Percentiles rank a stretch among this genome's conserved stretches.
Evolutionary conservation across 345 rosid genomes (phyloP).

Genomic region (Bruguiera sexangula): DNA sequence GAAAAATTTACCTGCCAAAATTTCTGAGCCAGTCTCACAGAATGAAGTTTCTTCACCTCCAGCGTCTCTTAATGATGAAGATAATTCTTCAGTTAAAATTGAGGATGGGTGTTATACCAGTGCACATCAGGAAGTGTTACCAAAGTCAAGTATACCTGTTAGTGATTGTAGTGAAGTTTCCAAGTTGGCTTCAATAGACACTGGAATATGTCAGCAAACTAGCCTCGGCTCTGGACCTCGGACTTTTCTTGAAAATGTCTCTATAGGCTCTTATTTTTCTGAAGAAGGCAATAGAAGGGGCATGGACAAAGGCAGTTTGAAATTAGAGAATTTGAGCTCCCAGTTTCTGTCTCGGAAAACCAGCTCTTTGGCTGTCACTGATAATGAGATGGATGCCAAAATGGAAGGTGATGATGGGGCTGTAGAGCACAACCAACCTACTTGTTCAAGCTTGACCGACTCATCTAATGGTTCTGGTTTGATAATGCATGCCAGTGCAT

Average conservation of each 20-base stretch:
- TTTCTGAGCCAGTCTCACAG: conserved; percentile 22
- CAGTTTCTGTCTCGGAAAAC: conserved; percentile 31
- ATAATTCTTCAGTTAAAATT: conserved; percentile 39
- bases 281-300: conserved; percentile 20
- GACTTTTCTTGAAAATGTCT: conserved; percentile 29
- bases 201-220: conserved; percentile 29
- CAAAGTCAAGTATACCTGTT: conserved; percentile 9
- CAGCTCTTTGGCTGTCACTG: conserved; percentile 37
- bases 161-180: conserved; percentile 33
- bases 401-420: conserved; percentile 40
- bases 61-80: conserved; percentile 20
- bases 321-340: conserved; percentile 32
- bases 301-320: conserved; percentile 23
- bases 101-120: conserved; percentile 42
- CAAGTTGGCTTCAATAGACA: conserved; percentile 20
- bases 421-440: conserved; percentile 42
- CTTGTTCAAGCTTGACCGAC: conserved; percentile 57
- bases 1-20: conserved; percentile 15
- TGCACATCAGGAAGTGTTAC: conserved; percentile 12
- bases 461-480: conserved; percentile 69
- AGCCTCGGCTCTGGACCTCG: conserved; percentile 28
- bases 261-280: conserved; percentile 22
- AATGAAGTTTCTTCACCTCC: conserved; percentile 17
- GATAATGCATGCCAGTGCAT: conserved; percentile 43
- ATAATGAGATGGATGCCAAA: conserved; percentile 34